Conservation (phyloP, 169 alveolate genomes). For the Cryptosporidium xiaoi region DNA sequence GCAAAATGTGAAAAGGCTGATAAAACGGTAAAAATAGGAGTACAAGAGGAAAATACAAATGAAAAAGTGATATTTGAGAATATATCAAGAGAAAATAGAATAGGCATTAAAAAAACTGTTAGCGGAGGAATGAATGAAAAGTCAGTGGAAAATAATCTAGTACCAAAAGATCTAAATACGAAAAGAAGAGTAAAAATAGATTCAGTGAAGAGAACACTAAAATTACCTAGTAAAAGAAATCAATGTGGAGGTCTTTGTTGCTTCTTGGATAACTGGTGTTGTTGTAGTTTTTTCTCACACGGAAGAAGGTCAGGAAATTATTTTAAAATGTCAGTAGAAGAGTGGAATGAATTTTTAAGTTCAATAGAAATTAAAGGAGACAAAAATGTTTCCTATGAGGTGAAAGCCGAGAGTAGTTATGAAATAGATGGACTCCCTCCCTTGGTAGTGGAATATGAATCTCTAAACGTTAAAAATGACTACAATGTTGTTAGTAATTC, state of each 20-base stretch:
- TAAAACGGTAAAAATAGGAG: too few relatives aligned
- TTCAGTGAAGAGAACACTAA: slow-evolving; percentile 40
- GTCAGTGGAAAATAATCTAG: too few relatives aligned
- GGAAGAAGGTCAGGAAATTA: slow-evolving; percentile 36
- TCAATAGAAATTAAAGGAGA: slow-evolving; percentile 32
- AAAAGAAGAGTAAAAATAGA: slow-evolving; percentile 26
- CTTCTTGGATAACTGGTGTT: slow-evolving; percentile 30
- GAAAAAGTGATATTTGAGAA: too few relatives aligned
- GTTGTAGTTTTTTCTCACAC: slow-evolving; percentile 8
- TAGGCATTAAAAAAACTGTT: neutral
- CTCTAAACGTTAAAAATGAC: slow-evolving; percentile 5
- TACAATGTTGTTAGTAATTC: neutral
- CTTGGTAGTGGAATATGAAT: slow-evolving; percentile 39
- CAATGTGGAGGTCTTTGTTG: slow-evolving; percentile 3
- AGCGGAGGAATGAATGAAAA: too few relatives aligned
- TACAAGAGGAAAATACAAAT: too few relatives aligned
- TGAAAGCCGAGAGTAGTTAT: neutral
- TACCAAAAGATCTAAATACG: slow-evolving; percentile 8
- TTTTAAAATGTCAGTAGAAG: slow-evolving; percentile 29
- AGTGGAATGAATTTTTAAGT: slow-evolving; percentile 57
- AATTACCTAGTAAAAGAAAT: neutral
- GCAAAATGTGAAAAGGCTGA: too few relatives aligned
- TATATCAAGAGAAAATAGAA: slow-evolving; percentile 3
- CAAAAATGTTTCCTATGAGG: neutral
- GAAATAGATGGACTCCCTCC: slow-evolving; percentile 36